Evolutionary conservation across 768 basidiomycete species (phyloP), one percentile per base, ranked within the genome.

Genomic region (Daedaleopsis nitida): DNA sequence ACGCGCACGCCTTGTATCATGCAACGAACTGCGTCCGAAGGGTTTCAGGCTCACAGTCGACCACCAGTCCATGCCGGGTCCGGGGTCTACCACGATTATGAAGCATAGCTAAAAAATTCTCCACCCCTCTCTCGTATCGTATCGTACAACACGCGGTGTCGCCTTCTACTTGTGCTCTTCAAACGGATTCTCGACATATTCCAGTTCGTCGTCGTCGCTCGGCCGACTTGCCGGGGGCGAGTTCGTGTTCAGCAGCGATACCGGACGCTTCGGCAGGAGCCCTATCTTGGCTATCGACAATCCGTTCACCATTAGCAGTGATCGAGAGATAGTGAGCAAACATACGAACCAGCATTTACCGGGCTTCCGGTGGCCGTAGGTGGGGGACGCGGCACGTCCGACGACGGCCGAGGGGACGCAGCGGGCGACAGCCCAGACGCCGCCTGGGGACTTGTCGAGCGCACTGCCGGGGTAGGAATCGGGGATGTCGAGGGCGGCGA

Each of bases 101-200:
- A 19, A 32, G 27, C 27, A n/a, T 19, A n/a, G 45, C 21, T 13
- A 57, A 45, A 42, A 24, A 10, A 19, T 3, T 14, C 17, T 7
- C 32, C 52, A n/a, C 44, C 35, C n/a, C 19, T 42, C 37, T 19
- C 48, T 5, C 39, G n/a, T 32, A 45, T 45, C 21, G 16, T 12
- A 17, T 17, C 39, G 39, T 42, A 42, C 13, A 42, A 17, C 39
- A 42, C 11, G 13, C 39, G 11, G 13, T 11, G 39, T 13, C 11
- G 4, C 39, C 19, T 11, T 23, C 55, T 58, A 65, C 65, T 74
- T 75, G 60, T 69, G 70, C 42, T 89, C 86, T 58, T 91, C 88
- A 62, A 91, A 91, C 38, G 89, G 89, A 66, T 85, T 89, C 79
- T 89, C 87, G 4, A 82, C 80, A 71, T 88, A 91, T 72, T 89